These are phyloP conservation scores for Bonia amplexicaulis DNA, from an alignment of 176 grass and related monocot species.

Conservation along the genomic window DNA sequence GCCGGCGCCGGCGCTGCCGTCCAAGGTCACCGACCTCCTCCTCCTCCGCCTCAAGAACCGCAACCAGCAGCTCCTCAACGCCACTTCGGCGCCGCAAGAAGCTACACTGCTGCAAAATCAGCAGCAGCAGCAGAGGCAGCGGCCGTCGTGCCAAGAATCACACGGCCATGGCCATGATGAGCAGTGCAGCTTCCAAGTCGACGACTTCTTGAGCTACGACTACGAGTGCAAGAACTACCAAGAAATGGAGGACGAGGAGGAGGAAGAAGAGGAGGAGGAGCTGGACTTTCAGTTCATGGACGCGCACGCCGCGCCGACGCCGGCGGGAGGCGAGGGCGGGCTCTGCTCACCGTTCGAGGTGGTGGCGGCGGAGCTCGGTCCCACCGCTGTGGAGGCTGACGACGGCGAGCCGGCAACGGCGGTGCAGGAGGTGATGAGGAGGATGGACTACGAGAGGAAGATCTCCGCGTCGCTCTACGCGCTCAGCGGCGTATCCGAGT, in stretches of 20 bases:
- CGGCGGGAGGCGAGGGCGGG: background rate
- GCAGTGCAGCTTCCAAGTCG: constrained; percentile 39
- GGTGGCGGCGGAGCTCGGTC: constrained; percentile 25
- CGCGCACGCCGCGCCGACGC: constrained; percentile 17
- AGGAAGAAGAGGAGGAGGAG: constrained; percentile 1
- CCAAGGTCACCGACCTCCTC: constrained; percentile 46
- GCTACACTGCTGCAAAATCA: background rate
- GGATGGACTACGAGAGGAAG: constrained; percentile 77
- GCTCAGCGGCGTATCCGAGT: constrained; percentile 64
- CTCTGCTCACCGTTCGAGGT: constrained; percentile 62
- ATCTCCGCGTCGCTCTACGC: constrained; percentile 65
- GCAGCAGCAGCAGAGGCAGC: background rate
- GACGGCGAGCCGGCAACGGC: constrained; percentile 1
- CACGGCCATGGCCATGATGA: constrained; percentile 3
- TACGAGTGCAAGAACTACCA: constrained; percentile 30
- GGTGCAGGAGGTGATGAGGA: constrained; percentile 53
- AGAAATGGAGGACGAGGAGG: constrained; percentile 20
- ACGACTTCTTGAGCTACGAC: constrained; percentile 56
- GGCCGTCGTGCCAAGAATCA: background rate
- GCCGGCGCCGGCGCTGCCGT: constrained; percentile 31
- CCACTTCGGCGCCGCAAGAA: background rate
- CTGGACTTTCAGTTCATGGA: constrained; percentile 74
- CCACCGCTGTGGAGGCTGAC: background rate
- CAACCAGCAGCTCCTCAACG: constrained; percentile 20
- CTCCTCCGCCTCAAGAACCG: constrained; percentile 17